A percentile compares a stretch with the other conserved stretches of the same genome.
Evolutionary conservation across 208 protist genomes (phyloP).

Genomic region (Acanthamoeba triangularis): DNA sequence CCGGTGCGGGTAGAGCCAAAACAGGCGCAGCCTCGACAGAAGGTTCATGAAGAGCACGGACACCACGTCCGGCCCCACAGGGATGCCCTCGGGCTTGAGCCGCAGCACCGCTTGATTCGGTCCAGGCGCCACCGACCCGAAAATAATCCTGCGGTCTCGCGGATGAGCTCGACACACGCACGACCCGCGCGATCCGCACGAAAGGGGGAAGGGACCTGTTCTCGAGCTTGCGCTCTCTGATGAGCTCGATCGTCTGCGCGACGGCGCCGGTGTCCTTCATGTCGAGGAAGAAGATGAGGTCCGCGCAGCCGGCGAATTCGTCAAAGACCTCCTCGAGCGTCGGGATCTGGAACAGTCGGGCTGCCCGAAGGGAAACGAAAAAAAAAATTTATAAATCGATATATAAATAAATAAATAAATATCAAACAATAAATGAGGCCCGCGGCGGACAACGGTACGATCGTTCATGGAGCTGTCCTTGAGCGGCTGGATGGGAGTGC

Average conservation of each 20-base stretch:
- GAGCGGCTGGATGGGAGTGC: constrained; percentile 23
- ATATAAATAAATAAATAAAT: background rate
- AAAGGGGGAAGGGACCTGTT: background rate
- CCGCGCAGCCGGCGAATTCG: constrained; percentile 1
- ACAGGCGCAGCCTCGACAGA: background rate
- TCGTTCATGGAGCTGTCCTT: constrained; percentile 16
- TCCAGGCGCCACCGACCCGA: background rate
- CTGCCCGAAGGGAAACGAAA: background rate
- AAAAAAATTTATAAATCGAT: background rate
- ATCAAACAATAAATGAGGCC: background rate
- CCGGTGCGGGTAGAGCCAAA: constrained; percentile 39
- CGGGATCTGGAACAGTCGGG: constrained; percentile 45
- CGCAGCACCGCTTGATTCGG: background rate
- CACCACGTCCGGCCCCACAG: background rate
- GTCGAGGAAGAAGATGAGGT: constrained; percentile 54
- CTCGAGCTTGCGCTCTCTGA: background rate
- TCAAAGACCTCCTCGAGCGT: constrained; percentile 60
- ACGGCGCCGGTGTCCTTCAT: constrained; percentile 40
- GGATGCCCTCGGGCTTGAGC: background rate
- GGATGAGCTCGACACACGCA: background rate
- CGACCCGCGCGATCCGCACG: background rate
- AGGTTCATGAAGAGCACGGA: constrained; percentile 33
- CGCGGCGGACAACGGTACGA: background rate
- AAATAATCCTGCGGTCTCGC: background rate
- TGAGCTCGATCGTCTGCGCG: constrained; percentile 11